Evolutionary conservation across 2,329 filamentous ascomycete genomes (phyloP).

Genomic region (Cercospora sojina): DNA sequence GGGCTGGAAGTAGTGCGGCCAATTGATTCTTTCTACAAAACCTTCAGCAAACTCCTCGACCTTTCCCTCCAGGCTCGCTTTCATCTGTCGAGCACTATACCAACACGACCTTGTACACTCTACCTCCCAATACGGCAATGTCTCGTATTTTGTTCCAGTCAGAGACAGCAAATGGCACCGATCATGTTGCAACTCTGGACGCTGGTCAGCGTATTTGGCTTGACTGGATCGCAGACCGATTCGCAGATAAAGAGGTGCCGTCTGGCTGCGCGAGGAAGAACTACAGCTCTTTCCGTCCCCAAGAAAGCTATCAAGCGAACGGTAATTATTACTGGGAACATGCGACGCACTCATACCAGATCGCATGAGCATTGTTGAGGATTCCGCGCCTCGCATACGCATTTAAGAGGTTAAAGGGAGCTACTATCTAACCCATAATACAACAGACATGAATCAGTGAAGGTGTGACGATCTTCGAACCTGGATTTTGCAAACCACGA

Average conservation of each 20-base stretch:
- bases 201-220: background rate
- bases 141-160: background rate
- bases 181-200: background rate
- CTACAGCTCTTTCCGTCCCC: background rate
- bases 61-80: conserved; percentile 38
- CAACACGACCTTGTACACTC: conserved; percentile 41
- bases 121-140: conserved; percentile 37
- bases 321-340: background rate
- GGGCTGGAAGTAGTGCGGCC: conserved; percentile 23
- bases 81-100: conserved; percentile 46
- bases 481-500: background rate
- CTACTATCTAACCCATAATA: background rate
- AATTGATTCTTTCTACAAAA: conserved; percentile 12
- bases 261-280: background rate
- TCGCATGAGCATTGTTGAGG: background rate
- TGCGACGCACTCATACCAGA: background rate
- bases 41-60: conserved; percentile 28
- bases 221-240: background rate
- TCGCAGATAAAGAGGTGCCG: background rate
- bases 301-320: background rate
- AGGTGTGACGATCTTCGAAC: background rate
- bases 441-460: background rate
- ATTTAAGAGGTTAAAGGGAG: too few species aligned
- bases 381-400: background rate
- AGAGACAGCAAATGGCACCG: background rate